Base-by-base conservation (phyloP, 1,284 basidiomycete species). In the Ganoderma lingzhi region DNA sequence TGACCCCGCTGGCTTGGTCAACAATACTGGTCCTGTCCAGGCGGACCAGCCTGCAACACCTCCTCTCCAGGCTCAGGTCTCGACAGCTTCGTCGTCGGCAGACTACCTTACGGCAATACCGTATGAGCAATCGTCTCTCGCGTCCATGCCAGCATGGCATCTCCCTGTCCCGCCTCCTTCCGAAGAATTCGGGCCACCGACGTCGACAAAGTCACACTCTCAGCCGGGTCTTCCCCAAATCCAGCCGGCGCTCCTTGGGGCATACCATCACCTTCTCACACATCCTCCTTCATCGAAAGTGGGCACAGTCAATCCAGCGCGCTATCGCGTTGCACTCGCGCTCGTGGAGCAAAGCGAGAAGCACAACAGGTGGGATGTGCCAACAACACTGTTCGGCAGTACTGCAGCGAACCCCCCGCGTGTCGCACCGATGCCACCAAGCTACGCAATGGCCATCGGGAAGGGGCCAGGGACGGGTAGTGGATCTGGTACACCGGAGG, bases 231-330 rank as follows among this genome's bases (percentile, higher is more conserved):
- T 37, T 75, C 83, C 58, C 62, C 71, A 86, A 68, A 85, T 86
- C 12, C 90, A 91, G 74, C 89, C 84, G 0, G 82, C 90, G 0
- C 84, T 93, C n/a, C 77, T 91, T 53, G 81, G 83, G 6, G 92
- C 91, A 3, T 93, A 92, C 75, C 92, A 92, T 71, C 88, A 93
- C 73, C 88, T 92, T 69, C 85, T 92, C 65, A 91, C 88, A 0
- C 87, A 92, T 72, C 90, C 83, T 32, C 86, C 84, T 2, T 82
- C 83, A 23, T 70, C 82, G 1, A 82, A 82, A 59, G 80, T 83
- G 3, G 80, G 76, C 1, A 73, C 85, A 5, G 79, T 87, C 9
- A 90, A 87, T 66, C 87, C 87, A 23, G 80, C 86, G 2, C 85
- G 90, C 62, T 92, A 93, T 79, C 88, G 87, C 75, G 89, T 93